Conservation (phyloP, 2,329 filamentous ascomycete genomes). For the Pezicula carpinea region DNA sequence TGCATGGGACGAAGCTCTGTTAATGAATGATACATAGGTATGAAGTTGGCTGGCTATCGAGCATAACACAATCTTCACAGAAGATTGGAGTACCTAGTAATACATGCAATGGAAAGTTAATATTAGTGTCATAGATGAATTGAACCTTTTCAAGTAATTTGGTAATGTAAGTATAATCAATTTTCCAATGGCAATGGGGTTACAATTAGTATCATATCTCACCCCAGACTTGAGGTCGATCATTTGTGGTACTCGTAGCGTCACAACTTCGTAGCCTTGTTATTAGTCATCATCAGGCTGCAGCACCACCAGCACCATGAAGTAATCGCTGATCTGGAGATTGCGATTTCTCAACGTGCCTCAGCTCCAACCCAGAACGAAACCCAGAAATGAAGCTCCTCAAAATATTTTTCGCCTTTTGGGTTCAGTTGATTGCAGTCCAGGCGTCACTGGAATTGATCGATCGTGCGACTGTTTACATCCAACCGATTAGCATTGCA, state of each 20-base stretch:
- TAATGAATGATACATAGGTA: neutral
- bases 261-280: conserved; percentile 10
- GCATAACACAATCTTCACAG: too few relatives aligned
- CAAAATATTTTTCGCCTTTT: conserved; percentile 37
- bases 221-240: too few relatives aligned
- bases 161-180: too few relatives aligned
- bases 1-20: neutral
- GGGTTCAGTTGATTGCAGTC: conserved; percentile 32
- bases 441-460: conserved; percentile 36
- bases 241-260: too few relatives aligned
- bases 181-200: too few relatives aligned
- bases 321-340: neutral
- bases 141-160: too few relatives aligned
- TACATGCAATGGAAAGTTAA: too few relatives aligned
- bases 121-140: too few relatives aligned
- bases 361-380: conserved; percentile 9
- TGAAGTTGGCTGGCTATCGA: too few relatives aligned
- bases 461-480: conserved; percentile 22
- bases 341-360: conserved; percentile 8
- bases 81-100: too few relatives aligned
- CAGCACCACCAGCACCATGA: too few relatives aligned
- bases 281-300: conserved; percentile 16
- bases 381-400: conserved; percentile 39
- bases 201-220: too few relatives aligned
- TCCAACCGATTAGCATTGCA: conserved; percentile 20